phyloP scores from a whole-genome alignment of 352 stramenopile species.

The Blastocystis sp. region DNA sequence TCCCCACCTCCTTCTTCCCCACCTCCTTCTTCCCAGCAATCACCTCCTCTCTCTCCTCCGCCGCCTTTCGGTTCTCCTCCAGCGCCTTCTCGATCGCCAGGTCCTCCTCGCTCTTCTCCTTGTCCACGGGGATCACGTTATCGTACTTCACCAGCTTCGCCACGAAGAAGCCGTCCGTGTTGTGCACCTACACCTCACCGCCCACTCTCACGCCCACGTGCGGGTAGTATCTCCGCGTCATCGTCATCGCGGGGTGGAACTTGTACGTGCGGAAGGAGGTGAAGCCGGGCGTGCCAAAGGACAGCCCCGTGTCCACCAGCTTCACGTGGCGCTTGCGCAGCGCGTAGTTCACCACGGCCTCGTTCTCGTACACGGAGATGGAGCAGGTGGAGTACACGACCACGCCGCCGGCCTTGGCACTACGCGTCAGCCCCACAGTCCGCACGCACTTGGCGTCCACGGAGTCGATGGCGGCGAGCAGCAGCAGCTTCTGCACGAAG shows the following conservation, averaged over 20 bases:
- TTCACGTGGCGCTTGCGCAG: slow-evolving; percentile 95
- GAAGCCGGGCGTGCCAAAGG: slow-evolving; percentile 89
- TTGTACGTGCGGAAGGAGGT: slow-evolving; percentile 82
- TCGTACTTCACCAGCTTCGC: slow-evolving; percentile 98
- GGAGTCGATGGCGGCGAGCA: slow-evolving; percentile 95
- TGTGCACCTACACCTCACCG: slow-evolving; percentile 79
- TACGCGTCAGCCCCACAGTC: background rate
- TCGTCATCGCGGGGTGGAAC: slow-evolving; percentile 92
- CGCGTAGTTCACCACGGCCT: slow-evolving; percentile 97
- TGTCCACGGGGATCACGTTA: slow-evolving; percentile 79
- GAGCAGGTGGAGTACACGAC: slow-evolving; percentile 98
- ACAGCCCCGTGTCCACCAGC: slow-evolving; percentile 88
- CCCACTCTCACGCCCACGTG: slow-evolving; percentile 77
- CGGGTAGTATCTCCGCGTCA: slow-evolving; percentile 95
- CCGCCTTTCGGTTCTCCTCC: slow-evolving; percentile 73
- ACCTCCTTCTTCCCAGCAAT: slow-evolving; percentile 81
- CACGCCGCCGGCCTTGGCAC: slow-evolving; percentile 86
- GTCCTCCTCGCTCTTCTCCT: slow-evolving; percentile 75
- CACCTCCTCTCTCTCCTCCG: slow-evolving; percentile 75
- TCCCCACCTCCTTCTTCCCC: slow-evolving; percentile 76
- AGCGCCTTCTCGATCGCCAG: slow-evolving; percentile 77
- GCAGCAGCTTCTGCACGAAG: slow-evolving; percentile 96
- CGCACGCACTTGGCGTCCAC: slow-evolving; percentile 84
- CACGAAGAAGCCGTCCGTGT: slow-evolving; percentile 99
- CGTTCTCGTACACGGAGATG: slow-evolving; percentile 80